Evolutionary conservation across 495 filamentous ascomycete species (phyloP), one percentile per base, ranked within the genome.

Genomic region (Hypoxylon crocopeplum): DNA sequence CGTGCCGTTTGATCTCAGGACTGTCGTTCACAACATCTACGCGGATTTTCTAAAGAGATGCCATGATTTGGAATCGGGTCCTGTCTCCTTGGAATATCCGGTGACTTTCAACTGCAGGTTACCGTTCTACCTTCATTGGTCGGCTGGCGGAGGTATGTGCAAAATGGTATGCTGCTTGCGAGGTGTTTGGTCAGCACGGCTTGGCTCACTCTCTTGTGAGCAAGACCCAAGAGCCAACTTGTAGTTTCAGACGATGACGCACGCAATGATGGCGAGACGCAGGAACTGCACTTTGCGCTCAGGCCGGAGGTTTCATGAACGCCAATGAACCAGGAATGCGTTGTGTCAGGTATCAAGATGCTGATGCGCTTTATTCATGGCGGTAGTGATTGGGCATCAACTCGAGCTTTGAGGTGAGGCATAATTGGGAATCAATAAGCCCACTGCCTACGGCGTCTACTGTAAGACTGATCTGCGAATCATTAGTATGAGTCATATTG

Each of bases 351-450:
- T 49, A 42, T 12, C 34, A 53, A 59, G 39, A 40, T 15, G 20
- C 15, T 25, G 13, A 44, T 20, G 38, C 3, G 1, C 10, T 24
- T 30, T 5, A 25, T 29, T 12, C 16, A 37, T 36, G n/a, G 22
- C 16, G 20, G 40, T 63, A 34, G 22, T 47, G 16, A 38, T 64
- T 41, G 37, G 54, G 54, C 54, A 58, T 46, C 60, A 54, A 58
- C 36, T 46, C 16, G 24, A 46, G 25, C 27, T 56, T 13, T 19
- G 7, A 27, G 17, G 13, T 40, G 40, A 53, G 38, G 59, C 21
- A 41, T 34, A 44, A 15, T 38, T 38, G 41, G 24, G 27, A 11
- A 40, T 41, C 30, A 42, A 38, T 42, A 37, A 47, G 25, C 25
- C 21, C 30, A 34, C 17, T 8, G 12, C 27, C 12, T 48, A 13